These are phyloP conservation scores for Medicago arabica DNA, from an alignment of 306 rosid genomes.

Conservation along the genomic window DNA sequence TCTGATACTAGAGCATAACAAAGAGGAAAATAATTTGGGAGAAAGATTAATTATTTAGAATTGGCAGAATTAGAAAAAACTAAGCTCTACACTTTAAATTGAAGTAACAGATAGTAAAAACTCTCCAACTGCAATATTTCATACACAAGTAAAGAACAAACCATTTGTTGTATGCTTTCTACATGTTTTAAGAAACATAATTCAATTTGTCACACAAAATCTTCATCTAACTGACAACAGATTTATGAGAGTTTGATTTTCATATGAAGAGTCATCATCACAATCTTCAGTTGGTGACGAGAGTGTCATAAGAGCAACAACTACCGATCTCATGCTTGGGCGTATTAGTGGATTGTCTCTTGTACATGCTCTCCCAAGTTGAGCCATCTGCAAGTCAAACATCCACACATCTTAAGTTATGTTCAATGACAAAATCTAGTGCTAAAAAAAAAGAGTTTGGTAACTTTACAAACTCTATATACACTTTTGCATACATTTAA, in stretches of 20 bases:
- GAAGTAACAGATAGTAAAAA: background rate
- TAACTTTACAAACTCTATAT: no score
- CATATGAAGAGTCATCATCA: slow-evolving; percentile 67
- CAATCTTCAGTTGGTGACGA: slow-evolving; percentile 69
- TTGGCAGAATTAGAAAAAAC: no score
- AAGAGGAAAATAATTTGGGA: no score
- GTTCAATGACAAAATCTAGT: background rate
- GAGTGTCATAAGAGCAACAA: slow-evolving; percentile 90
- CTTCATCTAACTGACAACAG: slow-evolving; percentile 70
- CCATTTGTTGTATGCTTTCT: background rate
- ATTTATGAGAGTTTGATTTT: slow-evolving; percentile 72
- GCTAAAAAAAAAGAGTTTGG: background rate
- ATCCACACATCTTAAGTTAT: background rate
- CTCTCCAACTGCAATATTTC: slow-evolving; percentile 11
- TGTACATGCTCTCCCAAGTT: slow-evolving; percentile 83
- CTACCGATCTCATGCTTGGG: slow-evolving; percentile 89
- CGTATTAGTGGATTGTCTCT: slow-evolving; percentile 79
- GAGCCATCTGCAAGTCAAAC: slow-evolving; percentile 65
- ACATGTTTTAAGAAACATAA: slow-evolving; percentile 14
- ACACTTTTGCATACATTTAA: no score
- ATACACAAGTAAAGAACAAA: slow-evolving; percentile 24
- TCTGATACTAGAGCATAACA: no score
- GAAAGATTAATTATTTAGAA: no score
- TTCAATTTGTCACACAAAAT: background rate
- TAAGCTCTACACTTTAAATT: no score